A percentile compares a stretch with the other conserved stretches of the same genome.
These are phyloP conservation scores for Hippophae tibetana DNA, from an alignment of 306 rosid species.

Conservation along the genomic window DNA sequence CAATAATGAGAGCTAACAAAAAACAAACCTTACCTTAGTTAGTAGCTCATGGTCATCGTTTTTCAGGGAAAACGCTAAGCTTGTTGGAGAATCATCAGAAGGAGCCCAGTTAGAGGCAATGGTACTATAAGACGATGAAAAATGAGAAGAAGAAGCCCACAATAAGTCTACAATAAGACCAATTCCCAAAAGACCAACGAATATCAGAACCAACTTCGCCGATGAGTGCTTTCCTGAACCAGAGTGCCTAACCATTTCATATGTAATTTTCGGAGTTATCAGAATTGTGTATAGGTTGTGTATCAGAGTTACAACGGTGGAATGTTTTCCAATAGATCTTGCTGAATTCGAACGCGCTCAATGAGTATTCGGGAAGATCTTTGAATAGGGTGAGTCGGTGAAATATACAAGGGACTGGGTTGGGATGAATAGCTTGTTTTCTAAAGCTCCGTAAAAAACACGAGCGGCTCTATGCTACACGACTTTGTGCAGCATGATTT, in stretches of 20 bases:
- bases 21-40: slow-evolving; percentile 19
- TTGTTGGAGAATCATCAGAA: slow-evolving; percentile 12
- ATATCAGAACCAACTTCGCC: slow-evolving; percentile 44
- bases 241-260: slow-evolving; percentile 56
- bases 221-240: slow-evolving; percentile 38
- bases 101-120: slow-evolving; percentile 31
- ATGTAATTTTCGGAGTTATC: background rate
- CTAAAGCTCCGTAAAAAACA: too few relatives aligned
- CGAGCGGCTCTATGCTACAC: too few relatives aligned
- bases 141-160: slow-evolving; percentile 59
- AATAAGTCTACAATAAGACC: slow-evolving; percentile 66
- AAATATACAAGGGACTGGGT: too few relatives aligned
- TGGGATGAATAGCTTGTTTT: too few relatives aligned
- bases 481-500: too few relatives aligned
- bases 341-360: too few relatives aligned
- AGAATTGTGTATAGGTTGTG: too few relatives aligned
- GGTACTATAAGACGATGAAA: slow-evolving; percentile 16
- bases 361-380: too few relatives aligned
- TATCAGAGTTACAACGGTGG: too few relatives aligned
- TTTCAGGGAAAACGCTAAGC: slow-evolving; percentile 21
- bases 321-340: too few relatives aligned
- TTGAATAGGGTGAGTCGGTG: too few relatives aligned
- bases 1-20: background rate
- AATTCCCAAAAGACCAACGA: slow-evolving; percentile 52
- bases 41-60: background rate